Percentiles rank a stretch among this genome's conserved stretches.
Conservation (phyloP, 179 eudicot species). For the Actinidia arguta region DNA sequence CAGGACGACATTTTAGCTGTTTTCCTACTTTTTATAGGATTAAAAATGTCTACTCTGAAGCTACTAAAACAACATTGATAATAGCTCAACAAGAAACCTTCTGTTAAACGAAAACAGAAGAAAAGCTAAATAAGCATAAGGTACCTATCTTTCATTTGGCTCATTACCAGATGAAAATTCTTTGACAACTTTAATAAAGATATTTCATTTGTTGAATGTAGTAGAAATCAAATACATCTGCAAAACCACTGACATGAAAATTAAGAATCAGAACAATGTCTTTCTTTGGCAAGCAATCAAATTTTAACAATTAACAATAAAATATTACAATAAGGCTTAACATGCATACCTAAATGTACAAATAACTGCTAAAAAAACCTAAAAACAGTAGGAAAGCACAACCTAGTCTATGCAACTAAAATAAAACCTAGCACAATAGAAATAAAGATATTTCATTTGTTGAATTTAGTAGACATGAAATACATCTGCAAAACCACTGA, state of each 20-base stretch:
- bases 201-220: conserved; percentile 71
- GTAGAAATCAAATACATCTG: conserved; percentile 95
- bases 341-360: neutral
- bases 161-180: conserved; percentile 94
- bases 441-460: conserved; percentile 70
- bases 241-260: conserved; percentile 77
- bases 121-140: neutral
- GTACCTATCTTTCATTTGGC: conserved; percentile 95
- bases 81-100: neutral
- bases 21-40: neutral
- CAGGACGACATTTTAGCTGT: too few relatives aligned
- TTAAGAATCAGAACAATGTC: conserved; percentile 24
- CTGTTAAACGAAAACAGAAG: neutral
- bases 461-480: conserved; percentile 88
- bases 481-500: conserved; percentile 97
- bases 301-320: neutral
- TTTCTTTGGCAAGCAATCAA: neutral
- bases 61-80: neutral
- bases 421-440: too few relatives aligned
- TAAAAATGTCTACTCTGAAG: neutral
- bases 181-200: conserved; percentile 74
- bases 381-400: neutral
- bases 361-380: neutral
- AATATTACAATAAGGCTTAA: too few relatives aligned
- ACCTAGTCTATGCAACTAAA: neutral